Percentiles rank a stretch among this genome's conserved stretches.
Evolutionary conservation across 805 yeast species (phyloP).

Genomic region (Wickerhamomyces strasburgensis): DNA sequence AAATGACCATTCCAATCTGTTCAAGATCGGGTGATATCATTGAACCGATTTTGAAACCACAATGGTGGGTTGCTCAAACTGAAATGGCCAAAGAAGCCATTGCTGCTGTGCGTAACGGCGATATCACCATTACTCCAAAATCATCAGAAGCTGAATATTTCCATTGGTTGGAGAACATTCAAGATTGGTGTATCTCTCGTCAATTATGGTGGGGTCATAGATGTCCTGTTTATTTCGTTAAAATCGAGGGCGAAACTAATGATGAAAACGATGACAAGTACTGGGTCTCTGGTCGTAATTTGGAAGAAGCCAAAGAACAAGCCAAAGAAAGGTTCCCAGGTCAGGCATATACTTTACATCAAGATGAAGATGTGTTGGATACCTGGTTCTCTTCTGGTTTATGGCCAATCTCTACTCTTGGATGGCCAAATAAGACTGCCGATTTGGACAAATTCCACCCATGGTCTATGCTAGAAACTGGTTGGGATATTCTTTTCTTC

Average conservation of each 20-base stretch:
- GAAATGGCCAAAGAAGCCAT: slow-evolving; percentile 87
- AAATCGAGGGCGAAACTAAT: slow-evolving; percentile 60
- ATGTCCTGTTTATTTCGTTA: slow-evolving; percentile 90
- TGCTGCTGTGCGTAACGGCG: slow-evolving; percentile 77
- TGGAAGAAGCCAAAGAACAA: slow-evolving; percentile 80
- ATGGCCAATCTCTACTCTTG: slow-evolving; percentile 96
- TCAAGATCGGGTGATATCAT: slow-evolving; percentile 96
- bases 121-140: slow-evolving; percentile 77
- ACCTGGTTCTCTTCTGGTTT: slow-evolving; percentile 98
- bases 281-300: slow-evolving; percentile 88
- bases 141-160: slow-evolving; percentile 89
- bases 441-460: slow-evolving; percentile 83
- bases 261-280: slow-evolving; percentile 59
- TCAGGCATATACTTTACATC: slow-evolving; percentile 68
- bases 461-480: slow-evolving; percentile 92
- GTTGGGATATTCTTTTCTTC: slow-evolving; percentile 98
- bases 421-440: slow-evolving; percentile 82
- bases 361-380: slow-evolving; percentile 96
- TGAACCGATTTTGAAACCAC: slow-evolving; percentile 96
- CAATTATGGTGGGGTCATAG: slow-evolving; percentile 96
- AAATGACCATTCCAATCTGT: slow-evolving; percentile 92
- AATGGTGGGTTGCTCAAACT: slow-evolving; percentile 97
- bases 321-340: slow-evolving; percentile 72
- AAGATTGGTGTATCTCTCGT: slow-evolving; percentile 99
- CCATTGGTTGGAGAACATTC: slow-evolving; percentile 93